Base-by-base conservation (phyloP, 2,329 filamentous ascomycete species). In the Pseudogymnoascus destructans region DNA sequence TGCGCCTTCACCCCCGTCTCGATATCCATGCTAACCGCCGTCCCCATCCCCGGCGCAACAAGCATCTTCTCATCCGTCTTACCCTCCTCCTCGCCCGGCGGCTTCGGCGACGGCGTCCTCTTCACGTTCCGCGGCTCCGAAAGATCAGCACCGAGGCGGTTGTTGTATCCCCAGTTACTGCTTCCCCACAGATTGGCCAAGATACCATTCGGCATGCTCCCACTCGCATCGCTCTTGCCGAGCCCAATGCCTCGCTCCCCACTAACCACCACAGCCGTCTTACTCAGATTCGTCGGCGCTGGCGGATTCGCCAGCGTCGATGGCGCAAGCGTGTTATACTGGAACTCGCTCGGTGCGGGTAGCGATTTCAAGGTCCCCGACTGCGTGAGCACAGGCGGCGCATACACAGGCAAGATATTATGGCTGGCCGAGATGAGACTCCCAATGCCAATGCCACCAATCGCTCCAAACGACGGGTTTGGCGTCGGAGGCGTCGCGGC, bases 111-210 rank as follows among this genome's bases (percentile, higher is more conserved):
- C 19, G 54, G 54, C 2, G 54, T 33, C 15, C 35, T 56, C 54
- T 17, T 56, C 27, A 23, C 27, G 13, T 8, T 40, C n/a, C 13
- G 9, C 2, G 36, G 17, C 27, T 36, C 36, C n/a, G 38, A 17
- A 17, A 27, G 35, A 15, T 27, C 36, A 5, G 30, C 23, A 6
- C 56, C 35, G 33, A 86, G 69, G 32, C 78, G 76, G 63, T 86
- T 85, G 60, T 86, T 73, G 62, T 81, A 80, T 11, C 81, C 81
- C 88, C 90, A 95, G 52, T 90, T 85, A 59, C 83, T 86, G 66
- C 85, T 95, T 55, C 92, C 92, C 92, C 92, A 97, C 59, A 95
- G 80, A 69, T 97, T 97, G 30, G 91, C 91, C 75, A 95, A 81
- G 61, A 96, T 83, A 11, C 89, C 89, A 55, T 87, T 87, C 1